Conservation (phyloP, 129 eudicot genomes). For the Lonicera japonica region DNA sequence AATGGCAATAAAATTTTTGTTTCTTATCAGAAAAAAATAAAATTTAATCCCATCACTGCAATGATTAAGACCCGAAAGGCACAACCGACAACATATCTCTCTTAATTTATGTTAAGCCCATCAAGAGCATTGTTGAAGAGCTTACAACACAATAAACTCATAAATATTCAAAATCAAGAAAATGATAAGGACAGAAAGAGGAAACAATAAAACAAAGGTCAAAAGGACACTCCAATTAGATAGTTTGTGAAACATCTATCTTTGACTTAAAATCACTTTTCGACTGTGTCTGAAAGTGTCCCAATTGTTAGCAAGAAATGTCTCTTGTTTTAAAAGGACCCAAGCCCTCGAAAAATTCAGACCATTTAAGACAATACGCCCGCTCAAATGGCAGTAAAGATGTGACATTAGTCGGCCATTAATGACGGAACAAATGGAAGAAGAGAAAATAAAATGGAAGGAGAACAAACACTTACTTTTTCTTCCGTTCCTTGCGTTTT, state of each 20-base stretch:
- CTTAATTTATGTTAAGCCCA: neutral
- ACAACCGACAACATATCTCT: no score
- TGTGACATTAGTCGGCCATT: neutral
- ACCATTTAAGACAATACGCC: neutral
- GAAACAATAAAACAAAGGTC: no score
- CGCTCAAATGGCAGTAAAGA: neutral
- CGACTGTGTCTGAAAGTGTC: no score
- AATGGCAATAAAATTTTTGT: no score
- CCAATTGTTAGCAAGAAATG: neutral
- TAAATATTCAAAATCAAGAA: no score
- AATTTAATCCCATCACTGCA: no score
- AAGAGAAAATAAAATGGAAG: neutral
- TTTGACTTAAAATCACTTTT: no score
- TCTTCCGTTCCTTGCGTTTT: slow-evolving; percentile 74
- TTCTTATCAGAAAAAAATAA: no score
- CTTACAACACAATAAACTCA: neutral
- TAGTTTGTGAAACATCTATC: no score
- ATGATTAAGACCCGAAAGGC: no score
- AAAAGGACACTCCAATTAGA: no score
- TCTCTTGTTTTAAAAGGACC: neutral
- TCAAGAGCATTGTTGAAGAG: neutral
- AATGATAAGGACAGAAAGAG: neutral
- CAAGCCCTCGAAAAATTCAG: neutral
- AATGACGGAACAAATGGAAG: neutral
- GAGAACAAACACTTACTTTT: slow-evolving; percentile 36